A percentile compares a stretch with the other conserved stretches of the same genome.
Evolutionary conservation across 2,329 filamentous ascomycete genomes (phyloP).

Genomic region (Aureobasidium sp.): DNA sequence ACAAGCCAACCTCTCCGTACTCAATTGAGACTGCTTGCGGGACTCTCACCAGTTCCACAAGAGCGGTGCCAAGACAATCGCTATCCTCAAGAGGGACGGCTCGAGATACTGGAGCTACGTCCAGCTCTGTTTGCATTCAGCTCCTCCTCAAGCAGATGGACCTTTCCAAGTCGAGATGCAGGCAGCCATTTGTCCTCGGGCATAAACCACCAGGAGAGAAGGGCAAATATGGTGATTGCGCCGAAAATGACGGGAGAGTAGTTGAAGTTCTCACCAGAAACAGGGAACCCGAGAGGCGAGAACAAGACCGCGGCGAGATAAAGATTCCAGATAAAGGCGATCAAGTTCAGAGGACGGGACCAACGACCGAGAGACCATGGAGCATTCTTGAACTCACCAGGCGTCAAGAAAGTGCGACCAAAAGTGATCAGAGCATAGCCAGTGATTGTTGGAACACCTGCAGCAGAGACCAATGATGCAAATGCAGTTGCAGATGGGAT

Average conservation of each 20-base stretch:
- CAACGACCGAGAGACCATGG: conserved; percentile 33
- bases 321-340: conserved; percentile 34
- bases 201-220: conserved; percentile 31
- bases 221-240: conserved; percentile 33
- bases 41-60: not conserved
- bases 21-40: not conserved
- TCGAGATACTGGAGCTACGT: conserved; percentile 14
- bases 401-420: conserved; percentile 33
- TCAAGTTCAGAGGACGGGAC: conserved; percentile 31
- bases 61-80: not conserved
- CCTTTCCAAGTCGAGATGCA: conserved; percentile 26
- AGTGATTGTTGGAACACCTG: conserved; percentile 35
- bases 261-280: conserved; percentile 30
- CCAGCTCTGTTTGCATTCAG: conserved; percentile 13
- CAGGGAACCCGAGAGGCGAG: conserved; percentile 33
- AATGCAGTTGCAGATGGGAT: conserved; percentile 45
- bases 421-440: conserved; percentile 41
- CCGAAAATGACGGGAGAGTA: conserved; percentile 34
- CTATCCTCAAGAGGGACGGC: not conserved
- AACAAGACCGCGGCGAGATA: conserved; percentile 35
- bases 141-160: conserved; percentile 27
- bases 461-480: conserved; percentile 33
- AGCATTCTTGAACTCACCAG: conserved; percentile 31
- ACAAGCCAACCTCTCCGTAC: not conserved
- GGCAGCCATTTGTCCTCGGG: conserved; percentile 34